These are phyloP conservation scores for Lipomyces lipofer DNA, from an alignment of 805 yeast species.

Conservation along the genomic window DNA sequence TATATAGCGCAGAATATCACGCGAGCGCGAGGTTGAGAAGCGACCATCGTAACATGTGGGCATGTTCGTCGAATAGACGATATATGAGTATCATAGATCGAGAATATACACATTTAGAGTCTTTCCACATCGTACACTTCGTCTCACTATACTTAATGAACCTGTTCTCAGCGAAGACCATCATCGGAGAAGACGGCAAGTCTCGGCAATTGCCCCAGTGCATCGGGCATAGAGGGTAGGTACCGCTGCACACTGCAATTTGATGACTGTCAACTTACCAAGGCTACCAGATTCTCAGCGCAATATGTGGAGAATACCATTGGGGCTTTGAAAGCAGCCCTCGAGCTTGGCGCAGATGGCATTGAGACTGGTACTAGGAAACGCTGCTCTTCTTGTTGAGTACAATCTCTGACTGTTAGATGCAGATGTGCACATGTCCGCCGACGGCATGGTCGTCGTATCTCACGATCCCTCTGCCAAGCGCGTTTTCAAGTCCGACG, in stretches of 20 bases:
- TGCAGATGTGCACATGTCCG: constrained; percentile 50
- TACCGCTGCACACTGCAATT: background rate
- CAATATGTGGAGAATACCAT: constrained; percentile 38
- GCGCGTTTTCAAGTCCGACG: constrained; percentile 48
- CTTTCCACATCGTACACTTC: too few relatives aligned
- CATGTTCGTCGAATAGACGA: too few relatives aligned
- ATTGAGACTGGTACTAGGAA: constrained; percentile 46
- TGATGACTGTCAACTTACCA: too few relatives aligned
- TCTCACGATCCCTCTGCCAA: constrained; percentile 56
- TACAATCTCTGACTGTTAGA: background rate
- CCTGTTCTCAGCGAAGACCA: background rate
- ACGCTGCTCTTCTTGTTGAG: background rate
- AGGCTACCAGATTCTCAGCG: constrained; percentile 22
- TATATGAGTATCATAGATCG: too few relatives aligned
- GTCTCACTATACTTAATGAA: too few relatives aligned
- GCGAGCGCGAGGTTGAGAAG: too few relatives aligned
- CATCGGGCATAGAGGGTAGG: constrained; percentile 31
- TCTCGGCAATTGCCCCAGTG: constrained; percentile 4
- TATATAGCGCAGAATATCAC: too few relatives aligned
- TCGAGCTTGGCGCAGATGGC: constrained; percentile 48
- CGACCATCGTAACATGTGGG: too few relatives aligned
- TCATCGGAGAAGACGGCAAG: background rate
- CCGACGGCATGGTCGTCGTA: constrained; percentile 55
- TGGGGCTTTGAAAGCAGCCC: constrained; percentile 49
- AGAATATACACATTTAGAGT: too few relatives aligned